phyloP scores from a whole-genome alignment of 306 rosid genomes.

The Trifolium fragiferum region DNA sequence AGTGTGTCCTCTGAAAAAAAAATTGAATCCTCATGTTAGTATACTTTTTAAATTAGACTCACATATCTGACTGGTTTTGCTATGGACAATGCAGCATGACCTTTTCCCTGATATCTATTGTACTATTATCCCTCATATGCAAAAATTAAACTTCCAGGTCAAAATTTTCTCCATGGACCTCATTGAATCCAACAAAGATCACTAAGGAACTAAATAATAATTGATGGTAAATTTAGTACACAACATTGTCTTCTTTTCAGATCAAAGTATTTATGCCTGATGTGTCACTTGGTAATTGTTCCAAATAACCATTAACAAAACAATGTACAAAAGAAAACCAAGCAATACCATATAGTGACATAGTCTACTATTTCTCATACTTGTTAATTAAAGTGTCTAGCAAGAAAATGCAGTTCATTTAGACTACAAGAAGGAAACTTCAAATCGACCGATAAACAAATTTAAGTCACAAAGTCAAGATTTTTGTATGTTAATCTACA shows the following conservation, averaged over 20 bases:
- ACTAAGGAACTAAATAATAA: conserved; percentile 17
- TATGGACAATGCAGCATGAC: conserved; percentile 15
- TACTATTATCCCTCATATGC: not conserved
- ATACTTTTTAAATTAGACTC: conserved; percentile 1
- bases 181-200: conserved; percentile 28
- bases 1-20: conserved; percentile 77
- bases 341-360: not conserved
- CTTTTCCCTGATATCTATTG: conserved; percentile 8
- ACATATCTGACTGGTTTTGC: not conserved
- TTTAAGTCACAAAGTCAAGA: too few species aligned
- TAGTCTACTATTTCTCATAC: not conserved
- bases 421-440: not conserved
- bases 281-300: not conserved
- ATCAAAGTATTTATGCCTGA: not conserved
- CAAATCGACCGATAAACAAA: too few species aligned
- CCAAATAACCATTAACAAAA: not conserved
- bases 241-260: not conserved
- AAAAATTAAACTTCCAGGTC: conserved; percentile 9
- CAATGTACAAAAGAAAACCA: conserved; percentile 5
- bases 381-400: not conserved
- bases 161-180: conserved; percentile 2
- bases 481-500: too few species aligned
- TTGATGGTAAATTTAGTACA: conserved; percentile 14
- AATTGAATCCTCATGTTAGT: conserved; percentile 30
- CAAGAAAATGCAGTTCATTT: not conserved